Percentiles rank a stretch among this genome's conserved stretches.
Evolutionary conservation across 495 filamentous ascomycete species (phyloP).

Genomic region (Penicillium goetzii): DNA sequence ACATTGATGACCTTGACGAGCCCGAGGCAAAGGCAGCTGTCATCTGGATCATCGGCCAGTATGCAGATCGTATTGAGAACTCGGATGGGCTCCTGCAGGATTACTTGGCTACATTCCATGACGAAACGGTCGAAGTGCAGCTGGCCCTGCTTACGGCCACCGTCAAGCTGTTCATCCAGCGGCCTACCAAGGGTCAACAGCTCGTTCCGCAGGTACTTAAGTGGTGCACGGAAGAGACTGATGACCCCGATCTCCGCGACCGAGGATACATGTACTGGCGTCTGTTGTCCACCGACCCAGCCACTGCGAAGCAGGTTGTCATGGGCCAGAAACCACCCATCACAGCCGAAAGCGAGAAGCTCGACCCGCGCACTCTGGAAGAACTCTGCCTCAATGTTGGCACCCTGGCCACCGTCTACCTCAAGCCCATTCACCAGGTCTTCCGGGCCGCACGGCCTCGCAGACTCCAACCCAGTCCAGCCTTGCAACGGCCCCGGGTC

Average conservation of each 20-base stretch:
- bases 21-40: slow-evolving; percentile 99
- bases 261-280: slow-evolving; percentile 99
- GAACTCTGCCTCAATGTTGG: slow-evolving; percentile 97
- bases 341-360: slow-evolving; percentile 92
- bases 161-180: slow-evolving; percentile 97
- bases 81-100: slow-evolving; percentile 92
- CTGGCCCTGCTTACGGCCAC: slow-evolving; percentile 93
- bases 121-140: slow-evolving; percentile 94
- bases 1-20: slow-evolving; percentile 95
- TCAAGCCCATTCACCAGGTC: slow-evolving; percentile 97
- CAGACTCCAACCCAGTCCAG: slow-evolving; percentile 76
- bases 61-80: slow-evolving; percentile 96
- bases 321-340: slow-evolving; percentile 98
- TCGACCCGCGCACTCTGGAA: slow-evolving; percentile 89
- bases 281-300: slow-evolving; percentile 90
- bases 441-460: slow-evolving; percentile 87
- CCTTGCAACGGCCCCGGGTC: slow-evolving; percentile 70
- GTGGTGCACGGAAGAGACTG: slow-evolving; percentile 98
- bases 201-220: slow-evolving; percentile 95
- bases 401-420: slow-evolving; percentile 94
- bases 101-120: slow-evolving; percentile 89
- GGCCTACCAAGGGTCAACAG: slow-evolving; percentile 91
- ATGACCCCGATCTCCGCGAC: slow-evolving; percentile 95
- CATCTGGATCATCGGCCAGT: slow-evolving; percentile 99
- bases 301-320: slow-evolving; percentile 81